These are phyloP conservation scores for Hypoxylon perforatum DNA, from an alignment of 495 filamentous ascomycete genomes.

Conservation along the genomic window DNA sequence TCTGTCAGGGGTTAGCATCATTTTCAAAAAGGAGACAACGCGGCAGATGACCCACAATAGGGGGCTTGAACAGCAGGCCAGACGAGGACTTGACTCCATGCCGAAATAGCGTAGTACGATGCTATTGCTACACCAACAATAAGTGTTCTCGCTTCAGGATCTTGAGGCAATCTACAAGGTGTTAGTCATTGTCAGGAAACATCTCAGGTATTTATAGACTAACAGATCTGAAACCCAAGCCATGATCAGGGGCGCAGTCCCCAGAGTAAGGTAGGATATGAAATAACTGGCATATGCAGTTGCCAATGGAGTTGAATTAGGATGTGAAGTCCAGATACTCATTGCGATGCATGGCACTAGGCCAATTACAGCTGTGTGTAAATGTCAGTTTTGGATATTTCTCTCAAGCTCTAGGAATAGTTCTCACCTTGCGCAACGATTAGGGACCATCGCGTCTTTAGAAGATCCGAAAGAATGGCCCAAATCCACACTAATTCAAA, in stretches of 20 bases:
- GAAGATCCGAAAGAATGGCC: constrained; percentile 52
- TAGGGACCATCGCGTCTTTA: constrained; percentile 51
- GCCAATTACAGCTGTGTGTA: constrained; percentile 44
- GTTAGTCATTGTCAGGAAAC: constrained; percentile 2
- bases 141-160: constrained; percentile 52
- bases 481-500: constrained; percentile 50
- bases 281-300: constrained; percentile 54
- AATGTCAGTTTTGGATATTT: background rate
- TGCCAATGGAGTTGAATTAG: constrained; percentile 42
- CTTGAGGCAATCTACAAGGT: constrained; percentile 45
- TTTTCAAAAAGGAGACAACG: background rate
- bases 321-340: constrained; percentile 52
- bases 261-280: constrained; percentile 51
- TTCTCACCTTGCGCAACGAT: constrained; percentile 50
- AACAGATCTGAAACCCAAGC: constrained; percentile 55
- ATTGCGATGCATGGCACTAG: constrained; percentile 54
- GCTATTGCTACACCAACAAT: constrained; percentile 55
- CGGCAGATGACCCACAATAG: constrained; percentile 43
- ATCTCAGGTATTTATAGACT: background rate
- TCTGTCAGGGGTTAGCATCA: constrained; percentile 36
- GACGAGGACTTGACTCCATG: constrained; percentile 56
- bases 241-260: constrained; percentile 54
- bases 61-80: constrained; percentile 56
- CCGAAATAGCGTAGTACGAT: constrained; percentile 51
- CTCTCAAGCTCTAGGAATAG: background rate